Evolutionary conservation across 345 rosid species (phyloP).

Genomic region (Citrus mangshanensis): DNA sequence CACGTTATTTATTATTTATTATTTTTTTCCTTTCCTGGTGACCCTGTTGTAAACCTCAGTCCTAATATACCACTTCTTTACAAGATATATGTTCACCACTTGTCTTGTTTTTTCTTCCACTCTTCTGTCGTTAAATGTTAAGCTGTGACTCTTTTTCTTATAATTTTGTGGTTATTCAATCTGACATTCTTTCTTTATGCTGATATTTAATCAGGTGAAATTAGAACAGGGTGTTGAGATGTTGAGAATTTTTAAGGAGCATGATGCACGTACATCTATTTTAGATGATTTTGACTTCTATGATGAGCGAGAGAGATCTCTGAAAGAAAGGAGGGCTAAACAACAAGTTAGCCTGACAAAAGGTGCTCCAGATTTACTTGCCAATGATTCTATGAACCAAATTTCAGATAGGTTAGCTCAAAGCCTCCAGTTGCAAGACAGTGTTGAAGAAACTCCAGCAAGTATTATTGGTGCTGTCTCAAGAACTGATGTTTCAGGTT

Average conservation of each 20-base stretch:
- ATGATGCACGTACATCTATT: conserved; percentile 47
- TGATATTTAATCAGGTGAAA: conserved; percentile 48
- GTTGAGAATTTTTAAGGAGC: conserved; percentile 62
- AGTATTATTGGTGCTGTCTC: neutral
- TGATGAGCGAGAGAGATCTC: conserved; percentile 50
- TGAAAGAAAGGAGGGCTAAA: conserved; percentile 42
- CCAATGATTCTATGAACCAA: conserved; percentile 32
- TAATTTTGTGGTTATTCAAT: neutral
- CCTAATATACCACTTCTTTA: neutral
- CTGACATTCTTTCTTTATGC: conserved; percentile 3
- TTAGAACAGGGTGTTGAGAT: conserved; percentile 65
- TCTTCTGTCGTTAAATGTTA: neutral
- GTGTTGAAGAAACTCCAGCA: conserved; percentile 6
- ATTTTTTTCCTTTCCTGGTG: neutral
- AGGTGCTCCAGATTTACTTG: conserved; percentile 20
- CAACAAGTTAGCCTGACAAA: conserved; percentile 21
- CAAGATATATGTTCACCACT: neutral
- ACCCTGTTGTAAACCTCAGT: neutral
- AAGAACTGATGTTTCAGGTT: conserved; percentile 4
- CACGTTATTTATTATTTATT: no score
- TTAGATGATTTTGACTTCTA: conserved; percentile 67
- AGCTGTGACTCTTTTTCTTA: neutral
- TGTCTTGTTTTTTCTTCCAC: neutral
- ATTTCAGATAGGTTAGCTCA: conserved; percentile 40
- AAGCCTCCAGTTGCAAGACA: conserved; percentile 29